These are phyloP conservation scores for Glaciozyma martinii DNA, from an alignment of 768 basidiomycete genomes.

Conservation along the genomic window DNA sequence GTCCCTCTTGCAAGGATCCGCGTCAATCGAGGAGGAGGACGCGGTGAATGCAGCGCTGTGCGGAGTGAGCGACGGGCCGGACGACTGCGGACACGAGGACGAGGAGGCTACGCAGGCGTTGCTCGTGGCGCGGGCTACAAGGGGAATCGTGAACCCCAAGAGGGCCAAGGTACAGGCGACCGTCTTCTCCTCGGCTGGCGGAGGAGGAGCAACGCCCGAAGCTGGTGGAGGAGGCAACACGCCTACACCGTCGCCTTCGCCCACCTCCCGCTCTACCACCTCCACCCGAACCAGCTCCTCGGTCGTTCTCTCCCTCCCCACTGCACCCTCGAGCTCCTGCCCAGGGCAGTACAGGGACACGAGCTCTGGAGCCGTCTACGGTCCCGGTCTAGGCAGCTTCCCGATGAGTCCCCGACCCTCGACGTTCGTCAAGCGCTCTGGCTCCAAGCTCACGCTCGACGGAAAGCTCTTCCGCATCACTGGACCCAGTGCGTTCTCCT, in stretches of 20 bases:
- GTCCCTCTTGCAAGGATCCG: no score
- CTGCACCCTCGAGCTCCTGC: constrained; percentile 11
- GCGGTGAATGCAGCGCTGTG: no score
- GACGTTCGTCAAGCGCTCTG: constrained; percentile 26
- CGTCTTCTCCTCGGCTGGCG: no score
- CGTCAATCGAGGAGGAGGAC: no score
- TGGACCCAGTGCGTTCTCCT: constrained; percentile 27
- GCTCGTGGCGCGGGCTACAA: no score
- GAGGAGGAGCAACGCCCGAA: no score
- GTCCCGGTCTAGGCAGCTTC: constrained; percentile 13
- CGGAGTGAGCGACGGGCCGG: no score
- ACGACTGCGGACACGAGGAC: no score
- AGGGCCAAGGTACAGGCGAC: no score
- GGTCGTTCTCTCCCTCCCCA: not conserved
- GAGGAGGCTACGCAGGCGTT: no score
- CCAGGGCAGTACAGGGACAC: constrained; percentile 12
- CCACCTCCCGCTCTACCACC: not conserved
- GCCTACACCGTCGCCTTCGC: not conserved
- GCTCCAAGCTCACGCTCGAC: constrained; percentile 21
- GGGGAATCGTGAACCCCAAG: no score
- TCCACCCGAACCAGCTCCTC: constrained; percentile 1
- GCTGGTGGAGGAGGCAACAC: not conserved
- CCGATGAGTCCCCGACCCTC: constrained; percentile 10
- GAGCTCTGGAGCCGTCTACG: constrained; percentile 17
- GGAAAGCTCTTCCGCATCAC: constrained; percentile 25